phyloP scores from a whole-genome alignment of 768 basidiomycete genomes.

The Mrakia blollopis region DNA sequence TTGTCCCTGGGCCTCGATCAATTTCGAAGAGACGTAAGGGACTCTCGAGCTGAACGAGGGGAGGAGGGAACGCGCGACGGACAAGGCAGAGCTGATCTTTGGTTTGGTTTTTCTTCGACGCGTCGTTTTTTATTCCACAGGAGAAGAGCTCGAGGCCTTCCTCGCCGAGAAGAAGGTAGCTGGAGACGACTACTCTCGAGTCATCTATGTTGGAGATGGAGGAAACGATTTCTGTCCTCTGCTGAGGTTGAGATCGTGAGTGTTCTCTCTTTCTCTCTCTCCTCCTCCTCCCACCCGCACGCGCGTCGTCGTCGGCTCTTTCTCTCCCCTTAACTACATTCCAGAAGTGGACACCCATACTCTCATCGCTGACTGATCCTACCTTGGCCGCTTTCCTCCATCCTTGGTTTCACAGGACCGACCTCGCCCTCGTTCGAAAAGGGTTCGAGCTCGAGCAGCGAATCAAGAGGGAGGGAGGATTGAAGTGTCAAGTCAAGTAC shows the following conservation, averaged over 20 bases:
- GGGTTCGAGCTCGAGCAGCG: slow-evolving; percentile 72
- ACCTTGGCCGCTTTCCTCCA: neutral
- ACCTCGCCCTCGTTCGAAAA: slow-evolving; percentile 72
- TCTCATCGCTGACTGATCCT: neutral
- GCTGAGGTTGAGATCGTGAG: slow-evolving; percentile 58
- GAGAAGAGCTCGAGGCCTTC: slow-evolving; percentile 87
- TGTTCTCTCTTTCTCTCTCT: neutral
- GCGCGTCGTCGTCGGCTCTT: too few relatives aligned
- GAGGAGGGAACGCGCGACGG: too few relatives aligned
- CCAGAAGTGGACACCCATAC: too few relatives aligned
- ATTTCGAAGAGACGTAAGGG: neutral
- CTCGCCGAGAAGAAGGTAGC: slow-evolving; percentile 54
- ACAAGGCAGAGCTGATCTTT: neutral
- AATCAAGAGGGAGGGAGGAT: slow-evolving; percentile 71
- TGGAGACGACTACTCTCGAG: slow-evolving; percentile 56
- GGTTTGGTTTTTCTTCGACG: neutral
- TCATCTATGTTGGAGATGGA: slow-evolving; percentile 91
- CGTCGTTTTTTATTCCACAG: slow-evolving; percentile 46
- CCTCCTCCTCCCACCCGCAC: too few relatives aligned
- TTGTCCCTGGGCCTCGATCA: neutral
- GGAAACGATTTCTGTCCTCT: slow-evolving; percentile 93
- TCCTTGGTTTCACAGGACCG: slow-evolving; percentile 55
- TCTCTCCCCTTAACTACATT: neutral
- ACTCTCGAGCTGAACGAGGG: neutral
- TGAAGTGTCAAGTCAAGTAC: slow-evolving; percentile 67